Evolutionary conservation across 2,329 filamentous ascomycete species (phyloP), one percentile per base, ranked within the genome.

Genomic region (Fusarium newnesense): DNA sequence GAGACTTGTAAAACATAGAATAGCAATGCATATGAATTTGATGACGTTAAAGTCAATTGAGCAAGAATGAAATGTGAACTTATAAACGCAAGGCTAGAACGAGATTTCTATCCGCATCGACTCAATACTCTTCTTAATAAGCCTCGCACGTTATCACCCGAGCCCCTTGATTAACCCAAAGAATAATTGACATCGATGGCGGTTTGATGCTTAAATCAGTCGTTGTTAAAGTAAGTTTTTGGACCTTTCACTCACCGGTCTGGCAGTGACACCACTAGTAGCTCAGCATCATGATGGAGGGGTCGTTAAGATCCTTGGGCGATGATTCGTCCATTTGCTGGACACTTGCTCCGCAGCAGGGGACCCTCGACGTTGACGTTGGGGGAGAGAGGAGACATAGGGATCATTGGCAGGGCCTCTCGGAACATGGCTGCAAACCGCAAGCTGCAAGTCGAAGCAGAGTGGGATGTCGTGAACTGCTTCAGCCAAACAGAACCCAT

Each of bases 231-330:
- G 39, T 32, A 34, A 46, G 18, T 49, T 24, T 36, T 49, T 37
- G 50, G 42, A 28, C n/a, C 19, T 49, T 18, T 49, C 24, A 24
- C 34, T 65, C 46, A 70, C 52, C 24, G 36, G 43, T 67, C 58
- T 73, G 61, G 49, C 57, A 59, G 58, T 64, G 61, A 43, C 50
- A 43, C 42, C 24, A 60, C 59, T 42, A 46, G 57, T 50, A 70
- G 58, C 52, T 64, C 52, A 71, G 59, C 34, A 64, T 74, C 67
- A 74, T 71, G 63, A 69, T 47, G 58, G 58, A 57, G 65, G 70
- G 66, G 66, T 67, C 44, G 52, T 58, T 49, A 53, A 56, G 36
- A 49, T 50, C 18, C 37, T 60, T 15, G 44, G 40, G 36, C n/a
- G 26, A 26, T 74, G 52, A 63, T 74, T 72, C 67, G 67, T 30